Conservation (phyloP, 2,329 filamentous ascomycete species). For the Epichloe elymi region DNA sequence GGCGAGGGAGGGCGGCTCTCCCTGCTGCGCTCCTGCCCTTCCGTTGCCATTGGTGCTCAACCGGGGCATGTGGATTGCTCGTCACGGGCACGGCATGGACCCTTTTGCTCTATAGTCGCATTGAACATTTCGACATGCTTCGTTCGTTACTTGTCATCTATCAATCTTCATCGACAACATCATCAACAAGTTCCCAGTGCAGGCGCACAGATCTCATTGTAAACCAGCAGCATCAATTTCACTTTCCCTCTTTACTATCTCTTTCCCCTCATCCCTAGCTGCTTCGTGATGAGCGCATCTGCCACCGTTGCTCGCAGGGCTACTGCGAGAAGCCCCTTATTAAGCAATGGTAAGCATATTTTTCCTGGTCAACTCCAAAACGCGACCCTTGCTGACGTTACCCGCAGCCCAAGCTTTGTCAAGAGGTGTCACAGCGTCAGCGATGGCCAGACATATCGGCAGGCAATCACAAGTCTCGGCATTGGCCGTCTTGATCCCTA, state of each 20-base stretch:
- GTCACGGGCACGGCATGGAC: not conserved
- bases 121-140: not conserved
- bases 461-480: constrained; percentile 34
- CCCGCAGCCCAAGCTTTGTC: constrained; percentile 32
- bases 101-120: not conserved
- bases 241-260: not conserved
- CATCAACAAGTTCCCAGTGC: not conserved
- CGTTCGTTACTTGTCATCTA: not conserved
- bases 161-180: not conserved
- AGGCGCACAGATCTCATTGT: constrained; percentile 2
- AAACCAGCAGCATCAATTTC: not conserved
- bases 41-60: constrained; percentile 2
- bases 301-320: constrained; percentile 42
- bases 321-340: constrained; percentile 37
- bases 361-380: not conserved
- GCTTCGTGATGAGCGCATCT: constrained; percentile 39
- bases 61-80: constrained; percentile 1
- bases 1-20: no score
- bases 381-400: constrained; percentile 1
- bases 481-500: constrained; percentile 43
- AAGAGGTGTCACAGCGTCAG: constrained; percentile 31
- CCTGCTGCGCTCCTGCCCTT: not conserved
- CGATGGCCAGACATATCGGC: constrained; percentile 33
- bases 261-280: not conserved
- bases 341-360: constrained; percentile 30